A percentile compares a stretch with the other conserved stretches of the same genome.
Conservation (phyloP, 2,329 filamentous ascomycete species). For the Pseudocercospora musae region DNA sequence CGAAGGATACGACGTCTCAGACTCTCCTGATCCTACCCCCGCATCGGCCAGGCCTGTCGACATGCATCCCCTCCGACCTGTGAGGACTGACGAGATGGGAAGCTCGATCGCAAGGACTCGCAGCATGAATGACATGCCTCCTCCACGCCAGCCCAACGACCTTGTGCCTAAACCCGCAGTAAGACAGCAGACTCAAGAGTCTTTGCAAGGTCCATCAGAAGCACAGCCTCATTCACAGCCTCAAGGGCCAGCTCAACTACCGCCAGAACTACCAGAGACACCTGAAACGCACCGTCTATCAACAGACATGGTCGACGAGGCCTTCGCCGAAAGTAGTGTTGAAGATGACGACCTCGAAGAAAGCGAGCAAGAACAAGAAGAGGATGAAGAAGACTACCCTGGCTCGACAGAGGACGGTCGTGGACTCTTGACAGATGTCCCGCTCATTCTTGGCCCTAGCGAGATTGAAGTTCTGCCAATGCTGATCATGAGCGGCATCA, state of each 20-base stretch:
- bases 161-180: background rate
- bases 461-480: constrained; percentile 96
- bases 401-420: constrained; percentile 64
- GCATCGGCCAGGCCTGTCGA: constrained; percentile 17
- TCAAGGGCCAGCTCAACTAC: background rate
- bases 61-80: constrained; percentile 10
- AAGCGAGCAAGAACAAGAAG: constrained; percentile 64
- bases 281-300: background rate
- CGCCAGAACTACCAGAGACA: background rate
- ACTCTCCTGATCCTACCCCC: constrained; percentile 5
- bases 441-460: constrained; percentile 87
- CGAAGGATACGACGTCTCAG: constrained; percentile 42
- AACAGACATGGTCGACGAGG: constrained; percentile 14
- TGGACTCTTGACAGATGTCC: constrained; percentile 86
- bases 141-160: constrained; percentile 12
- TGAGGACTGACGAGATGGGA: constrained; percentile 6
- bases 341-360: constrained; percentile 48
- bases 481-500: constrained; percentile 94
- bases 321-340: constrained; percentile 16
- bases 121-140: constrained; percentile 22
- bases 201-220: background rate
- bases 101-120: constrained; percentile 21
- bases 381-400: constrained; percentile 72
- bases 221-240: background rate
- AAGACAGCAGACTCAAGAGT: constrained; percentile 2